These are phyloP conservation scores for Triangularia setosa DNA, from an alignment of 2,329 filamentous ascomycete species.

Conservation along the genomic window DNA sequence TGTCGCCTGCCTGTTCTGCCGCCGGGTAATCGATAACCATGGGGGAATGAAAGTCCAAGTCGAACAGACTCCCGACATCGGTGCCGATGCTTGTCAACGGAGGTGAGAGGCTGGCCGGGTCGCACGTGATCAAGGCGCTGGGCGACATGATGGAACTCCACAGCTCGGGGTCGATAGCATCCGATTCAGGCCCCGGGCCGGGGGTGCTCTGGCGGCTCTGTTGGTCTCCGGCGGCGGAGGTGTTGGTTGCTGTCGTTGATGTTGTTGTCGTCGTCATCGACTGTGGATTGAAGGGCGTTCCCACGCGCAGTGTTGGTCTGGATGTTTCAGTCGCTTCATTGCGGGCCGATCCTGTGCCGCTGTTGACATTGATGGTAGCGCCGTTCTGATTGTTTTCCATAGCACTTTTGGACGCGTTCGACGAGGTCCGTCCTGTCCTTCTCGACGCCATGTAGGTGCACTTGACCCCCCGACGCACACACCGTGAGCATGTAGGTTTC, in stretches of 20 bases:
- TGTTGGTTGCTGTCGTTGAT: too few relatives aligned
- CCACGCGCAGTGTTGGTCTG: too few relatives aligned
- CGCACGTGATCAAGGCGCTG: not conserved
- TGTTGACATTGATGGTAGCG: not conserved
- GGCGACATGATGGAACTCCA: constrained; percentile 2
- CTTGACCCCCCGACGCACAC: constrained; percentile 27
- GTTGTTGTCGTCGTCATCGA: too few relatives aligned
- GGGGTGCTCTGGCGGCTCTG: not conserved
- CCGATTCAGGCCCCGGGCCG: not conserved
- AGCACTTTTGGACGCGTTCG: not conserved
- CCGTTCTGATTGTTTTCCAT: not conserved
- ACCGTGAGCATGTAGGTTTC: constrained; percentile 34
- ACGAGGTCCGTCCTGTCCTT: constrained; percentile 13
- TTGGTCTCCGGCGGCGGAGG: too few relatives aligned
- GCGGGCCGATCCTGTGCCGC: not conserved
- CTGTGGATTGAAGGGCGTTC: too few relatives aligned
- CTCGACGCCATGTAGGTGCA: constrained; percentile 33
- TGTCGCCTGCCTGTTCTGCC: not conserved
- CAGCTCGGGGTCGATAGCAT: not conserved
- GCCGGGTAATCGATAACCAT: constrained; percentile 3
- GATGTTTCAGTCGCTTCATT: too few relatives aligned
- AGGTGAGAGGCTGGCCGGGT: constrained; percentile 3
- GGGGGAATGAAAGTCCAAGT: not conserved
- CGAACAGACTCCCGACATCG: not conserved
- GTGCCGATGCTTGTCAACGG: not conserved